Evolutionary conservation across 805 yeast genomes (phyloP).

Genomic region (Candida quercuum): DNA sequence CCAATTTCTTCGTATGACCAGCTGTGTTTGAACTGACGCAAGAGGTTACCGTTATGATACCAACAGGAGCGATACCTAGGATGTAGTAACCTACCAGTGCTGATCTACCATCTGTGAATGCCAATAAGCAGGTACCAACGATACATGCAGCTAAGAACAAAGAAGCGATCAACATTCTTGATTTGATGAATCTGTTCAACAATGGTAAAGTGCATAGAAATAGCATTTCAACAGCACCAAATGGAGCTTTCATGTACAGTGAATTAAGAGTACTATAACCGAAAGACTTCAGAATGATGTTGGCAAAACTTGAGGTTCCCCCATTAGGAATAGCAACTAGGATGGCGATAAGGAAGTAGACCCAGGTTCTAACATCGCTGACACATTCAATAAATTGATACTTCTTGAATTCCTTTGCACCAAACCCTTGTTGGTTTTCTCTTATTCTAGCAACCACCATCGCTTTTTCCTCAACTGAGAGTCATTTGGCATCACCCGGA

Average conservation of each 20-base stretch:
- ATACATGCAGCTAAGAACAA: constrained; percentile 19
- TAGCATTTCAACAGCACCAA: constrained; percentile 27
- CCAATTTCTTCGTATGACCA: constrained; percentile 70
- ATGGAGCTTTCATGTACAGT: constrained; percentile 28
- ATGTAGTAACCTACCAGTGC: constrained; percentile 25
- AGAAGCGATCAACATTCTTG: constrained; percentile 21
- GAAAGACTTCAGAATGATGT: constrained; percentile 15
- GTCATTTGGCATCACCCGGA: constrained; percentile 46
- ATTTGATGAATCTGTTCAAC: constrained; percentile 13
- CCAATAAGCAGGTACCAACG: constrained; percentile 27
- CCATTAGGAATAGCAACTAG: constrained; percentile 47
- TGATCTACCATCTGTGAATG: constrained; percentile 25
- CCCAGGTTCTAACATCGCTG: constrained; percentile 44
- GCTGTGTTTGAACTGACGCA: constrained; percentile 47
- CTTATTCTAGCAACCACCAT: constrained; percentile 49
- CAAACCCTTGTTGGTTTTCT: constrained; percentile 52
- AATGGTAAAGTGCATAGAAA: constrained; percentile 20
- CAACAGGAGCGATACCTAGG: constrained; percentile 29
- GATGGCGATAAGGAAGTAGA: constrained; percentile 35
- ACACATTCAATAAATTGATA: constrained; percentile 49
- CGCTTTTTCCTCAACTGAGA: constrained; percentile 39
- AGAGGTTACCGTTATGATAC: constrained; percentile 29
- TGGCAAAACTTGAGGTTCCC: constrained; percentile 28
- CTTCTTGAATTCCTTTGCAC: constrained; percentile 48
- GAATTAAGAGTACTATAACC: constrained; percentile 7